A percentile compares a stretch with the other conserved stretches of the same genome.
These are phyloP conservation scores for Ustilago tritici DNA, from an alignment of 1,284 basidiomycete species.

Conservation along the genomic window DNA sequence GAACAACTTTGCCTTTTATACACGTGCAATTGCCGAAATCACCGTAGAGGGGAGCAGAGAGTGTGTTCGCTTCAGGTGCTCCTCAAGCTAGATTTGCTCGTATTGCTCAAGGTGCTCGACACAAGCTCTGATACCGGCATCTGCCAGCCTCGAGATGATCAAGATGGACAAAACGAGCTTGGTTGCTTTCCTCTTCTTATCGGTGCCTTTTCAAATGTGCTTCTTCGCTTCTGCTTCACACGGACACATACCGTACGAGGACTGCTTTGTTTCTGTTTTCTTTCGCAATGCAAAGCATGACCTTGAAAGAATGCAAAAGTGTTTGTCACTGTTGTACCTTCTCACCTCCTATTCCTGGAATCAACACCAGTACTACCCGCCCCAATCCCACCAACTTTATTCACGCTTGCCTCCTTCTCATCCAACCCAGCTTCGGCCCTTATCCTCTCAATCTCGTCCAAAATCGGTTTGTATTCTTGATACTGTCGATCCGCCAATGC, in stretches of 20 bases:
- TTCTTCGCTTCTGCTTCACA: not conserved
- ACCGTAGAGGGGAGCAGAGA: conserved; percentile 49
- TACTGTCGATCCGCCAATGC: conserved; percentile 63
- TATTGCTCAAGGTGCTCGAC: conserved; percentile 50
- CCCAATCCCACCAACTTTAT: conserved; percentile 48
- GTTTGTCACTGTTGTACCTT: not conserved
- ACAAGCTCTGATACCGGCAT: conserved; percentile 38
- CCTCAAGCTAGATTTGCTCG: conserved; percentile 41
- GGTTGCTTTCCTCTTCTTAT: not conserved
- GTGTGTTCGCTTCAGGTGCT: conserved; percentile 48
- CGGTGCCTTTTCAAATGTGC: too few relatives aligned
- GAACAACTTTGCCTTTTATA: not conserved
- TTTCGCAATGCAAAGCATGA: too few relatives aligned
- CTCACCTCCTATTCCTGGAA: conserved; percentile 51
- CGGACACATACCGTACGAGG: not conserved
- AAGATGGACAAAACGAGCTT: too few relatives aligned
- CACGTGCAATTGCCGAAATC: too few relatives aligned
- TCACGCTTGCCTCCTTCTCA: conserved; percentile 76
- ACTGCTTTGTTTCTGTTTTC: not conserved
- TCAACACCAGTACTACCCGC: conserved; percentile 49
- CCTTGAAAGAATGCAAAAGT: not conserved
- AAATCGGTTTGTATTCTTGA: conserved; percentile 66
- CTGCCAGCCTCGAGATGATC: too few relatives aligned
- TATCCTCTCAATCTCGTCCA: conserved; percentile 79
- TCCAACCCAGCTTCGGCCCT: conserved; percentile 87